Evolutionary conservation across 208 protist species (phyloP).

Genomic region (Crithidia thermophila): DNA sequence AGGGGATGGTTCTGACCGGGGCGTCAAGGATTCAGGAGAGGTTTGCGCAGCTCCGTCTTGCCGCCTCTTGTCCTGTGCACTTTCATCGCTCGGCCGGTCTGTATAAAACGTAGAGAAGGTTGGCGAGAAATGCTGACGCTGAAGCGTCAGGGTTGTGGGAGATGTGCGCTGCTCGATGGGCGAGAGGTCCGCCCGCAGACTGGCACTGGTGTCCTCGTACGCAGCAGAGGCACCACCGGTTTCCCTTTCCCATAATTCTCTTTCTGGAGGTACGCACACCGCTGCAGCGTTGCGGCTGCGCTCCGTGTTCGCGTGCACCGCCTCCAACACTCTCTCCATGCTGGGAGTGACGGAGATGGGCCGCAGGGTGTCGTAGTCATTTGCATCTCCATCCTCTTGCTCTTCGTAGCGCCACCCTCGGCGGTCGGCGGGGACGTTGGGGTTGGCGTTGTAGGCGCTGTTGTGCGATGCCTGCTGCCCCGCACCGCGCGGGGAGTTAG

Average conservation of each 20-base stretch:
- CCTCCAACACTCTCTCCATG: slow-evolving; percentile 6
- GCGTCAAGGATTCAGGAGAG: not conserved
- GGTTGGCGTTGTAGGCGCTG: not conserved
- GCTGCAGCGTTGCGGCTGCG: too few relatives aligned
- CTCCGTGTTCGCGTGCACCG: not conserved
- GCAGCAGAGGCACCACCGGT: too few relatives aligned
- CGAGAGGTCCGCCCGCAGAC: not conserved
- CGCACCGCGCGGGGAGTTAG: slow-evolving; percentile 3
- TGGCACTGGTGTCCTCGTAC: not conserved
- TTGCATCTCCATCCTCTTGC: not conserved
- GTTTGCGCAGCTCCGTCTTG: not conserved
- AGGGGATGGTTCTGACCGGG: too few relatives aligned
- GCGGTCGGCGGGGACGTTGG: too few relatives aligned
- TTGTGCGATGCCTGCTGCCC: not conserved
- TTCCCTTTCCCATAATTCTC: too few relatives aligned
- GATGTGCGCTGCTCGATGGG: not conserved
- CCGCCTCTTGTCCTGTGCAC: not conserved
- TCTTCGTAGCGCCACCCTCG: not conserved
- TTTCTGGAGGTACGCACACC: too few relatives aligned
- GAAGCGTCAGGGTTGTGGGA: not conserved
- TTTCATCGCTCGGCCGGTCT: not conserved
- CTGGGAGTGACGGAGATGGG: slow-evolving; percentile 16
- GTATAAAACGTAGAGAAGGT: slow-evolving; percentile 19
- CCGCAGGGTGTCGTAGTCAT: not conserved
- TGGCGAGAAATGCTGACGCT: not conserved